Base-by-base conservation (phyloP, 768 basidiomycete species). In the Gloeopeniophorella convolvens region DNA sequence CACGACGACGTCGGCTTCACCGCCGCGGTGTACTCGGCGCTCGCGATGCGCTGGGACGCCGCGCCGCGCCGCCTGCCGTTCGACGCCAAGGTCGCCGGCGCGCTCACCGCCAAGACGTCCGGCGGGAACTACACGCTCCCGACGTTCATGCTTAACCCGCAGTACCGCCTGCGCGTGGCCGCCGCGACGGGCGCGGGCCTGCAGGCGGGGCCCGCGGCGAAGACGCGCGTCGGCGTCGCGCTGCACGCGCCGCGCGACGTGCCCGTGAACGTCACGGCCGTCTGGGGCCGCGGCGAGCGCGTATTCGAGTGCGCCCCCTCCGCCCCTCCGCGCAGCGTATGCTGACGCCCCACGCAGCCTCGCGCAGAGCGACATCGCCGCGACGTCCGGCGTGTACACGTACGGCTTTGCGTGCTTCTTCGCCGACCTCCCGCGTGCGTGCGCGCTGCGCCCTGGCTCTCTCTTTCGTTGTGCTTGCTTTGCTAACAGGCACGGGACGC, bases 61-160 rank as follows among this genome's bases (percentile, higher is more conserved):
- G 48, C 21, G 43, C 52, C 23, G 21, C 32, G 50, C 4, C 52
- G 51, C 2, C 58, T 65, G 0, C 59, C 61, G 0, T 68, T 69
- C 48, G 44, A 58, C 1, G 49, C 59, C 18, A 61, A 59, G 30
- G 66, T 85, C 5, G 69, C 77, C 0, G 85, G 81, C 7, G 60
- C 69, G 0, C 73, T 95, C 54, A 83, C 82, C 0, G 74, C 67
- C 30, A 82, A 81, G 57, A 89, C 80, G 24, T 78, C 89, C 0
- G 95, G 95, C 0, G 95, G 95, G 1, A 94, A 93, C 61, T 78
- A 82, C 48, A 78, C 79, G 4, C 72, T 81, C 56, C 80, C 89
- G 1, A 83, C 85, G 0, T 96, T 86, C 65, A 86, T 95, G 82
- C 66, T 78, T 42, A 98, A 97, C 62, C 94, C 94, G 0, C 91